These are phyloP conservation scores for Globisporangium megalacanthum DNA, from an alignment of 352 stramenopile genomes.

Conservation along the genomic window DNA sequence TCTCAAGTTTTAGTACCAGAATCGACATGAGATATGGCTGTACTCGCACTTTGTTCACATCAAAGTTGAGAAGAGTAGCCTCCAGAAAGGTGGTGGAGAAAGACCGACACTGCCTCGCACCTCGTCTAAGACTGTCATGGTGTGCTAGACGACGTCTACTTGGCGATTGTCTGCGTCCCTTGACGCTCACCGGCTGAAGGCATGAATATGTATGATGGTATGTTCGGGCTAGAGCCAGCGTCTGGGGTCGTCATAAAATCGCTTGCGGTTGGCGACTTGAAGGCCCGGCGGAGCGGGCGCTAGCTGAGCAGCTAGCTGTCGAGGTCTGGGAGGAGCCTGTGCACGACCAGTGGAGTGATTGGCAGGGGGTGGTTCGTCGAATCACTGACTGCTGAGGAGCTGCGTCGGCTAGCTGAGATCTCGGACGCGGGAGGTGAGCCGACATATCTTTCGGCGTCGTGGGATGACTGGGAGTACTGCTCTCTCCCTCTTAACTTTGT, in stretches of 20 bases:
- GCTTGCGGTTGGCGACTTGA: background rate
- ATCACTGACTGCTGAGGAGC: too few species aligned
- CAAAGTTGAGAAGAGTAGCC: background rate
- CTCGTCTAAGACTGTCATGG: background rate
- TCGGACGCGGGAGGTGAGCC: too few species aligned
- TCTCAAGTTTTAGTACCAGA: background rate
- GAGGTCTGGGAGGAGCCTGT: background rate
- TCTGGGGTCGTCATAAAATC: background rate
- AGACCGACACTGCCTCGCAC: background rate
- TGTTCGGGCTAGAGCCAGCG: background rate
- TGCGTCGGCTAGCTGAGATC: too few species aligned
- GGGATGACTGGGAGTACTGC: background rate
- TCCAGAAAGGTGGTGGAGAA: too few species aligned
- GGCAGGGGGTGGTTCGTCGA: too few species aligned
- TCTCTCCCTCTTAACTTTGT: background rate
- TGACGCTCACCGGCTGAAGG: too few species aligned
- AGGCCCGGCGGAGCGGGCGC: background rate
- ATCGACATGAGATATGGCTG: background rate
- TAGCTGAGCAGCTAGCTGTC: background rate
- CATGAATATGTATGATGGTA: background rate
- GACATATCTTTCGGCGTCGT: background rate
- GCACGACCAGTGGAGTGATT: background rate
- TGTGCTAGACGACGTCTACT: background rate
- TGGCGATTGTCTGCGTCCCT: background rate
- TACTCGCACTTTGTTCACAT: background rate